A percentile compares a stretch with the other conserved stretches of the same genome.
phyloP scores from a whole-genome alignment of 495 filamentous ascomycete genomes.

The Staphylotrichum longicolle region DNA sequence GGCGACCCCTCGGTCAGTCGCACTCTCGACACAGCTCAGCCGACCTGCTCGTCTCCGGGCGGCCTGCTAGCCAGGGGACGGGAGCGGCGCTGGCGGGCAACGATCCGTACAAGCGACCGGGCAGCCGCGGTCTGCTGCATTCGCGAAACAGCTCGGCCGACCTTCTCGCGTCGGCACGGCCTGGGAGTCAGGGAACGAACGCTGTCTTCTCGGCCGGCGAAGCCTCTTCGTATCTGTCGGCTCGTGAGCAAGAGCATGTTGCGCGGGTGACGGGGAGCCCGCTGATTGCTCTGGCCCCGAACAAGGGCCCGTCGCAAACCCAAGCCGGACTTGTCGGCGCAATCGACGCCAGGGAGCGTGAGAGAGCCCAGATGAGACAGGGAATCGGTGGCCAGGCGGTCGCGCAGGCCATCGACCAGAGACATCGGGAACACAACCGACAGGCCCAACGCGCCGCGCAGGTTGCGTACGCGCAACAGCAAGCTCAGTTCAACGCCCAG shows the following conservation, averaged over 20 bases:
- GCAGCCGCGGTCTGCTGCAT: slow-evolving; percentile 34
- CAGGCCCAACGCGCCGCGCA: slow-evolving; percentile 39
- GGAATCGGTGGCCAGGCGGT: slow-evolving; percentile 70
- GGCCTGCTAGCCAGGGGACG: slow-evolving; percentile 4
- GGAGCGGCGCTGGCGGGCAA: background rate
- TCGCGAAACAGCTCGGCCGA: slow-evolving; percentile 47
- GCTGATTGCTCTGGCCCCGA: slow-evolving; percentile 68
- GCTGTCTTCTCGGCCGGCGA: slow-evolving; percentile 46
- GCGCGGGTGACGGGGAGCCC: slow-evolving; percentile 83
- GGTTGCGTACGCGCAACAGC: slow-evolving; percentile 38
- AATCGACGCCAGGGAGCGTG: slow-evolving; percentile 72
- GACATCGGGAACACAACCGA: slow-evolving; percentile 59
- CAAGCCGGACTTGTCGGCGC: slow-evolving; percentile 67
- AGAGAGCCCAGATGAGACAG: slow-evolving; percentile 68
- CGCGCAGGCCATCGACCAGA: slow-evolving; percentile 74
- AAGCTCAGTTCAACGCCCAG: slow-evolving; percentile 30
- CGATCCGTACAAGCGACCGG: slow-evolving; percentile 25
- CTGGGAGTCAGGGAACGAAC: slow-evolving; percentile 35
- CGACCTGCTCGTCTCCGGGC: slow-evolving; percentile 30
- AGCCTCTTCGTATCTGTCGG: slow-evolving; percentile 68
- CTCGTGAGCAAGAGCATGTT: slow-evolving; percentile 91
- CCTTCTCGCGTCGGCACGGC: slow-evolving; percentile 33
- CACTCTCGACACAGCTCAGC: slow-evolving; percentile 45
- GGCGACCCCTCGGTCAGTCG: slow-evolving; percentile 26
- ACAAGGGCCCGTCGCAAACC: slow-evolving; percentile 48